Base-by-base conservation (phyloP, 108 stramenopile genomes). In the Stephanodiscus triporus region DNA sequence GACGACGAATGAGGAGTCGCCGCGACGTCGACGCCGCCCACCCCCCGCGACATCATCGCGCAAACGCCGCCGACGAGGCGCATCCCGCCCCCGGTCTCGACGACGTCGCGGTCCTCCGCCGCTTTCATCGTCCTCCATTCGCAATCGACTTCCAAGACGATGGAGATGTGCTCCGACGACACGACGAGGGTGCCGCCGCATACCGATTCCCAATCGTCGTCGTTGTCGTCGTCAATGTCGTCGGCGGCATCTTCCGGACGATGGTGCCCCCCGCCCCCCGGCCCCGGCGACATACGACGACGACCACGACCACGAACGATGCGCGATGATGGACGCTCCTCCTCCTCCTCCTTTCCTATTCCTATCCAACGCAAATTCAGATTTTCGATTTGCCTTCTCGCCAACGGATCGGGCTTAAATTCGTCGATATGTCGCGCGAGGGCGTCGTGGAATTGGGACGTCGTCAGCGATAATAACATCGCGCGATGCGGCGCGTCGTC, bases 341-440 rank as follows among this genome's bases (percentile, higher is more conserved):
- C n/a, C n/a, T n/a, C n/a, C n/a, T n/a, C n/a, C n/a, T n/a, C n/a
- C n/a, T n/a, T n/a, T n/a, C n/a, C n/a, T n/a, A n/a, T n/a, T n/a
- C n/a, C n/a, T n/a, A n/a, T 37, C 91, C 91, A 93, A 50, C 71
- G 10, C 54, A 89, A 17, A 3, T 20, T 19, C 83, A 88, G 79
- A 24, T 26, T 65, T 53, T 81, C 68, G 32, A 89, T 57, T 76
- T 93, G 91, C 11, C 72, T 63, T 19, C 62, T 65, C 17, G 68
- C 81, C 48, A 89, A 43, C 11, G 85, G 83, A 81, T 93, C 91
- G 8, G 88, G 88, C 51, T 89, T 90, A 60, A 80, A 68, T 50
- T 82, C 79, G 60, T 89, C 87, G 30, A 92, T 58, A 65, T 85
- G 78, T n/a, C 45, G 19, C 14, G 43, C 38, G 38, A 91, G 43